Conservation (phyloP, 345 rosid genomes). For the Syzygium jambos region DNA sequence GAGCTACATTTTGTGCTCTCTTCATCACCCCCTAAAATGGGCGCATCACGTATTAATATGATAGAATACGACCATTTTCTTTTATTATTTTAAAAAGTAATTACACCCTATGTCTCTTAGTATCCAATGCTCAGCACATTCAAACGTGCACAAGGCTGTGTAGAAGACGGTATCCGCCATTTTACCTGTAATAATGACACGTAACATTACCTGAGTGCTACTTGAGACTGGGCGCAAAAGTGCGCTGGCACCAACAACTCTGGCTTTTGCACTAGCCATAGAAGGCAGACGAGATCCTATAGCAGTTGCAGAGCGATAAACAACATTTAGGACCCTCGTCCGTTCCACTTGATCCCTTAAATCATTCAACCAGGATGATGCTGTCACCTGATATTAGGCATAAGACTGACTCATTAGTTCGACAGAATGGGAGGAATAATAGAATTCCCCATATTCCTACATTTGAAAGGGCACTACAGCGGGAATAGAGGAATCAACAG, state of each 20-base stretch:
- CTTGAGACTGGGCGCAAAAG: constrained; percentile 84
- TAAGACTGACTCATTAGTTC: not conserved
- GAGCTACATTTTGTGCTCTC: constrained; percentile 84
- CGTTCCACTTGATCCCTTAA: constrained; percentile 88
- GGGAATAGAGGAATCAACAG: not conserved
- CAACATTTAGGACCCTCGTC: constrained; percentile 77
- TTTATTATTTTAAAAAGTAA: not conserved
- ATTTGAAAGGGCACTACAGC: not conserved
- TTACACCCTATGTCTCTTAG: not conserved
- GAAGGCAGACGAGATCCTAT: constrained; percentile 91
- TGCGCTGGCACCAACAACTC: constrained; percentile 94
- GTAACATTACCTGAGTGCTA: constrained; percentile 62
- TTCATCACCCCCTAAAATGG: constrained; percentile 69
- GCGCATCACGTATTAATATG: not conserved
- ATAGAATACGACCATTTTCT: not conserved
- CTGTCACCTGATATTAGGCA: constrained; percentile 47
- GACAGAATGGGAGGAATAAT: not conserved
- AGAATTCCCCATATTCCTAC: not conserved
- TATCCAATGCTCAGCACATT: not conserved
- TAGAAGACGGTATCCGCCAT: not conserved
- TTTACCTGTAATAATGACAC: not conserved
- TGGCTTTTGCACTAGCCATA: constrained; percentile 87
- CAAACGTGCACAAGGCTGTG: not conserved
- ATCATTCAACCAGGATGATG: constrained; percentile 96
- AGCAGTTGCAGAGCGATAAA: constrained; percentile 91